A percentile compares a stretch with the other conserved stretches of the same genome.
Conservation (phyloP, 306 rosid species). For the Cicer bijugum region DNA sequence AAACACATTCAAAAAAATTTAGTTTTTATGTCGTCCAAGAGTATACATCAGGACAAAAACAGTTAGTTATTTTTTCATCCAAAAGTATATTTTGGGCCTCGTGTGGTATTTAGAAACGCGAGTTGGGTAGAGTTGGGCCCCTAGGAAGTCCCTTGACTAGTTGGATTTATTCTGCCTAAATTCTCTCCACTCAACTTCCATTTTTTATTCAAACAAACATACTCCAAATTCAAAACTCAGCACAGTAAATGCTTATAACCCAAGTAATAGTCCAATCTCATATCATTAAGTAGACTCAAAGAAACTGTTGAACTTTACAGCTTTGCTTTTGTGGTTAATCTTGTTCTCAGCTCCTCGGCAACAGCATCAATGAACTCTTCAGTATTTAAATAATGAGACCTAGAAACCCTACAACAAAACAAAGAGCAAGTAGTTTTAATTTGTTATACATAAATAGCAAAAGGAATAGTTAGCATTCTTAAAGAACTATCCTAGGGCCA, state of each 20-base stretch:
- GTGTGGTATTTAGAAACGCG: no score
- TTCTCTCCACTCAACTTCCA: slow-evolving; percentile 24
- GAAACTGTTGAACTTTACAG: slow-evolving; percentile 37
- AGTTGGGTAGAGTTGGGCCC: no score
- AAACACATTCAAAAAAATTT: no score
- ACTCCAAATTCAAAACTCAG: background rate
- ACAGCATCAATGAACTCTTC: slow-evolving; percentile 95
- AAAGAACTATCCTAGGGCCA: slow-evolving; percentile 34
- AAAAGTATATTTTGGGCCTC: no score
- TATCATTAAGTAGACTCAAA: background rate
- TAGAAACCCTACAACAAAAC: slow-evolving; percentile 62
- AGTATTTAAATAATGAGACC: slow-evolving; percentile 80
- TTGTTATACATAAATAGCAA: background rate
- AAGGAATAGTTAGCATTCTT: slow-evolving; percentile 11
- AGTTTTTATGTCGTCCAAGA: no score
- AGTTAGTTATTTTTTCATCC: no score
- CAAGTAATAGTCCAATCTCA: background rate
- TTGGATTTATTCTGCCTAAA: background rate
- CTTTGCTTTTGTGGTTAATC: slow-evolving; percentile 52
- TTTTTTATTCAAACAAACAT: slow-evolving; percentile 12
- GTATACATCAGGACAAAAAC: no score
- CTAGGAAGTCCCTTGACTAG: background rate
- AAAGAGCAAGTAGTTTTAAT: slow-evolving; percentile 25
- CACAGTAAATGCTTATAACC: background rate
- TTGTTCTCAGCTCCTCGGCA: slow-evolving; percentile 60